Base-by-base conservation (phyloP, 2,329 filamentous ascomycete genomes). In the Venturia aucupariae region DNA sequence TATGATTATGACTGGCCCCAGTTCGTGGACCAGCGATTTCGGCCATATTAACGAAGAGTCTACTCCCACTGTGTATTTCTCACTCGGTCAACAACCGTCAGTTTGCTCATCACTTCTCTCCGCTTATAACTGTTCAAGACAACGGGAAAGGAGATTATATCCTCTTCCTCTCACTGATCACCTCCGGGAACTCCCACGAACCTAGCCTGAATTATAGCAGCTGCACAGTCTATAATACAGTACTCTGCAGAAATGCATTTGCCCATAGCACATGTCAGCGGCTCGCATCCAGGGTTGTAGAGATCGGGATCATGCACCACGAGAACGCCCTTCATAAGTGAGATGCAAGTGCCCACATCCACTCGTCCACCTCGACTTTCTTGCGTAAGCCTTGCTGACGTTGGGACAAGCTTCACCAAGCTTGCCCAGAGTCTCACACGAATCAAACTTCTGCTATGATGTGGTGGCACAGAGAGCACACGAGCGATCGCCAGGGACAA, bases 1-100 rank as follows among this genome's bases (percentile, higher is more conserved):
- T 19, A n/a, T 15, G 13, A 44, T 5, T 44, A 44, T 55, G 27
- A 55, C 51, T 55, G 2, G 51, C 24, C 32, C 1, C 48, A 30
- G 48, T 5, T 32, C 48, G 48, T 30, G 48, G 48, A 54, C 48
- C 27, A 35, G 51, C 51, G 51, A 57, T 57, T 35, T 57, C 51
- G 51, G 51, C 51, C 51, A 57, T 57, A 17, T 19, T 35, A 11
- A 54, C 6, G 4, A 22, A 19, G 2, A 19, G 5, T 44, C 41
- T n/a, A n/a, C n/a, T n/a, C n/a, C n/a, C n/a, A n/a, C n/a, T n/a
- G n/a, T n/a, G n/a, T 44, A 44, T n/a, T 46, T 22, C 44, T 46
- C 44, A 24, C 44, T 8, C 4, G 5, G 39, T 7, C 39, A 42
- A 42, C 39, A 42, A 3, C 5, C 39, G 11, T 7, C 3, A 13